A percentile compares a stretch with the other conserved stretches of the same genome.
These are phyloP conservation scores for Phytophthora sp. DNA, from an alignment of 352 stramenopile genomes.

Conservation along the genomic window DNA sequence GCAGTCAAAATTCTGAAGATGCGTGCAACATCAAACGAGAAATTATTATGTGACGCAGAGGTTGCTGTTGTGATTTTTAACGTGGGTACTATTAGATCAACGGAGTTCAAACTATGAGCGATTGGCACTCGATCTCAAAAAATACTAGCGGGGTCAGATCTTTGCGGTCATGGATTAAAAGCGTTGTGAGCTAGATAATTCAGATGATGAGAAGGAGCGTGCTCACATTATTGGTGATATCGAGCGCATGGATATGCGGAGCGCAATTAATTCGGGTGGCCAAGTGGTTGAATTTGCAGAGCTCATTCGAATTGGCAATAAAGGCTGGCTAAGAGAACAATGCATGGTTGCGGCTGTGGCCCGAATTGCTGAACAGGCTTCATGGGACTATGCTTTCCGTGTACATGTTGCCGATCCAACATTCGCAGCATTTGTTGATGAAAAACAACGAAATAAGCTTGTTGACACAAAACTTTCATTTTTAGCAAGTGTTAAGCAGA, in stretches of 20 bases:
- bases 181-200: neutral
- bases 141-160: neutral
- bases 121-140: neutral
- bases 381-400: neutral
- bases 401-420: neutral
- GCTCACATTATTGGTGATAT: neutral
- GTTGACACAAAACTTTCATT: slow-evolving; percentile 5
- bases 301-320: neutral
- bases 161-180: neutral
- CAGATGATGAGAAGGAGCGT: neutral
- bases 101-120: neutral
- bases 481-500: slow-evolving; percentile 3
- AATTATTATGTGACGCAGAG: neutral
- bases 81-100: neutral
- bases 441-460: neutral
- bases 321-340: slow-evolving; percentile 9
- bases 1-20: neutral
- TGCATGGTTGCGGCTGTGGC: neutral
- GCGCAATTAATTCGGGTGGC: neutral
- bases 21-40: neutral
- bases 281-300: neutral
- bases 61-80: neutral
- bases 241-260: neutral
- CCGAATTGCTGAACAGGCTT: slow-evolving; percentile 1
- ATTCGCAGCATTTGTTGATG: neutral